Conservation (phyloP, 345 rosid species). For the Dimocarpus longan region DNA sequence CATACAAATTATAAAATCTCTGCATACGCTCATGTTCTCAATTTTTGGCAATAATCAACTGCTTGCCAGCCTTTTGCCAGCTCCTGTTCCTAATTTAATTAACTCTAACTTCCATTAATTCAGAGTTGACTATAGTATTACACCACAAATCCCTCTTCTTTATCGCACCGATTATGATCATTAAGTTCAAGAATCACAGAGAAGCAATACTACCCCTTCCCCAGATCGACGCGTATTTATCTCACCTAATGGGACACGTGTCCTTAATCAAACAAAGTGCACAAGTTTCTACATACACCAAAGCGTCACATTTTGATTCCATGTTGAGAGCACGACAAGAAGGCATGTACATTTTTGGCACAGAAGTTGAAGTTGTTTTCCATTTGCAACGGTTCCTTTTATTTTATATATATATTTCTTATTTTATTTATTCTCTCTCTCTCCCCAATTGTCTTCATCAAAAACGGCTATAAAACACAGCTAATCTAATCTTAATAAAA, state of each 20-base stretch:
- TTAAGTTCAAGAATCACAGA: not conserved
- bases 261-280: not conserved
- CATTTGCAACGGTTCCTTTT: conserved; percentile 24
- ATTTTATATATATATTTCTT: not conserved
- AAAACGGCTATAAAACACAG: conserved; percentile 24
- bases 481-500: conserved; percentile 10
- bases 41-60: not conserved
- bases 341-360: conserved; percentile 23
- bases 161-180: not conserved
- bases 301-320: not conserved
- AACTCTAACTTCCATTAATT: not conserved
- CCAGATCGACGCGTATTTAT: conserved; percentile 11
- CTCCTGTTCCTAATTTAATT: not conserved
- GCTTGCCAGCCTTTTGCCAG: conserved; percentile 20
- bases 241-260: not conserved
- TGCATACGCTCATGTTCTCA: not conserved
- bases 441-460: conserved; percentile 23
- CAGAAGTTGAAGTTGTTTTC: conserved; percentile 29
- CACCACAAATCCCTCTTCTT: not conserved
- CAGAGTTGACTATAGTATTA: not conserved
- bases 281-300: not conserved
- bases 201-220: not conserved
- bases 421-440: conserved; percentile 23
- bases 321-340: conserved; percentile 25
- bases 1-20: not conserved